Base-by-base conservation (phyloP, 768 basidiomycete genomes). In the Astraeus odoratus region DNA sequence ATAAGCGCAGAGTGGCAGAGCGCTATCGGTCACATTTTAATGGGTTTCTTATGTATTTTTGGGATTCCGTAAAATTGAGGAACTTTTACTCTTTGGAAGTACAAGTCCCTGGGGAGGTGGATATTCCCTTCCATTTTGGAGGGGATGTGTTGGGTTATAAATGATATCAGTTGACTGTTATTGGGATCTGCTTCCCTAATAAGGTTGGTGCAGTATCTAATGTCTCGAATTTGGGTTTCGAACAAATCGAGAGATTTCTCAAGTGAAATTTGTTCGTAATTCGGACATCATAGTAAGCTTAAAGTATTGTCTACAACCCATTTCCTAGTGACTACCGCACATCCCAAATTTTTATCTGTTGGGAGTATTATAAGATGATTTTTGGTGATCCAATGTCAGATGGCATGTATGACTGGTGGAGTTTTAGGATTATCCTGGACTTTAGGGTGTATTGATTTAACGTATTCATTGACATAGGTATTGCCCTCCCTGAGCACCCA, bases 21-120 rank as follows among this genome's bases (percentile, higher is more conserved):
- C 0, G 34, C 46, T 10, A 47, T 47, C 1, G 46, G 46, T 4
- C 45, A 22, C 33, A 47, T 46, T 42, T 43, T 47, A 18, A 38
- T 27, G 8, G 20, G 49, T 4, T 8, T 25, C 31, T 43, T 47
- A 3, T 43, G 46, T 2, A 35, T 37, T 33, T 47, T 47, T 22
- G 5, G n/a, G n/a, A n/a, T n/a, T n/a, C n/a, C n/a, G n/a, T n/a
- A n/a, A n/a, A n/a, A n/a, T n/a, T n/a, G n/a, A 2, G 49, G 49
- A 5, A 47, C 10, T 3, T 35, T 35, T 1, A 35, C 18, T 16
- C 7, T 35, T 3, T 16, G 7, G 1, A 35, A 18, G 8, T 16
- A 35, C 2, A 35, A n/a, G n/a, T 13, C 2, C 3, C 34, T 1
- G 1, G 29, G 15, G 12, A 16, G 3, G 16, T 18, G 16, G 16